Evolutionary conservation across 2,329 filamentous ascomycete genomes (phyloP).

Genomic region (Sporothrix pseudoabietina): DNA sequence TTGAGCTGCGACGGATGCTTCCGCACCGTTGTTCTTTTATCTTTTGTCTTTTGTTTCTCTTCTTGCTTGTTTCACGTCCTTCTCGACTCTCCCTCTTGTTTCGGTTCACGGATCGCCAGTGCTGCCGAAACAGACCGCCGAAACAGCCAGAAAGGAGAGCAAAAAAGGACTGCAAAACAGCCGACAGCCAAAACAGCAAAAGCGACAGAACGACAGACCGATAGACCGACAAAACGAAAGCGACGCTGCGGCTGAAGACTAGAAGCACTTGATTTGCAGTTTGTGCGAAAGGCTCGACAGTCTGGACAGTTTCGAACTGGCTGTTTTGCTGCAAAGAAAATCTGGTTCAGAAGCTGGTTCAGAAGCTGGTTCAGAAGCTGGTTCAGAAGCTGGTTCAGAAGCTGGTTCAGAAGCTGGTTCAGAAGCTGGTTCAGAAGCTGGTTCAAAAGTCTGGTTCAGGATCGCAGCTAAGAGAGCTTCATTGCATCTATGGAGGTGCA

Average conservation of each 20-base stretch:
- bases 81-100: neutral
- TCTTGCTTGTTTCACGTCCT: neutral
- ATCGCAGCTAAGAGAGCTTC: neutral
- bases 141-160: neutral
- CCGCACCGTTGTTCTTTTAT: neutral
- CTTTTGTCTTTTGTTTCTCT: neutral
- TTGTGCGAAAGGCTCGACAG: neutral
- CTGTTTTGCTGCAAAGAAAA: neutral
- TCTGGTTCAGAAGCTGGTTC: conserved; percentile 22
- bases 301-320: neutral
- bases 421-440: too few species aligned
- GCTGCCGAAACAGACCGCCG: conserved; percentile 16
- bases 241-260: neutral
- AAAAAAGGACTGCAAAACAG: neutral
- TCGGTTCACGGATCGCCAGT: conserved; percentile 17
- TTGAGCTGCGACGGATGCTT: neutral
- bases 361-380: too few species aligned
- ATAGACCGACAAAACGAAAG: neutral
- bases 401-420: too few species aligned
- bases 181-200: neutral
- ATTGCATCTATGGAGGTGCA: neutral
- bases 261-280: conserved; percentile 17
- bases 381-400: too few species aligned
- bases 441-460: conserved; percentile 22
- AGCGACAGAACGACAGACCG: neutral